Evolutionary conservation across 2,329 filamentous ascomycete species (phyloP), one percentile per base, ranked within the genome.

Genomic region (Sporothrix luriei): DNA sequence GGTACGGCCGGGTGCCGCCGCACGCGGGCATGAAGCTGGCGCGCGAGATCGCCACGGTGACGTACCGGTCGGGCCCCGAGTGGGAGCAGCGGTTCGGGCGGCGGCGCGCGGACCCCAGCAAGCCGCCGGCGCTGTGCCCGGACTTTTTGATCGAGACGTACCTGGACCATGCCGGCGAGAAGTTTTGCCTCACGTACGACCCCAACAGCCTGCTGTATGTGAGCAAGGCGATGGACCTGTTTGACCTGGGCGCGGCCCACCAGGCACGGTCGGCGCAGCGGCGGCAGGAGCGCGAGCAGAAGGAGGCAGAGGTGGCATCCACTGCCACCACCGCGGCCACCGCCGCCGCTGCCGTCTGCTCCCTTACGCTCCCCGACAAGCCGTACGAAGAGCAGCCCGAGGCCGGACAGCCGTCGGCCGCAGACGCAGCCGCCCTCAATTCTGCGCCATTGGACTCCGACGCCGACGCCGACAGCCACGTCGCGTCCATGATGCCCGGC

Each of bases 71-170:
- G 68, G 95, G 95, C 0, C 95, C 95, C 0, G 95, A 99, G 80
- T 99, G 95, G 95, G 95, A 99, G 80, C 91, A 92, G 79, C 88
- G 95, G 48, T 99, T 99, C 78, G 94, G 93, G 4, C 87, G 95
- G 49, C 86, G 92, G 73, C 87, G 95, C 61, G 94, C 95, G 16
- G 95, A 99, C 78, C 85, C 92, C 0, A 88, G 87, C 74, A 93
- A 92, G 74, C 93, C 92, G 4, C 95, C 95, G 0, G 95, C 95
- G 0, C 81, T 99, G n/a, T 99, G 95, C 76, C 94, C 95, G 0
- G 95, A 99, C 78, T 99, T 98, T 77, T 84, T 99, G 29, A 97
- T 99, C 74, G 95, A 99, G 81, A 99, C 95, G 0, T 99, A 99
- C 77, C 87, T 99, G 21, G 95, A 99, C 79, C 95, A 99, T 76